Conservation (phyloP, 305 asterid species). For the Vinca major region DNA sequence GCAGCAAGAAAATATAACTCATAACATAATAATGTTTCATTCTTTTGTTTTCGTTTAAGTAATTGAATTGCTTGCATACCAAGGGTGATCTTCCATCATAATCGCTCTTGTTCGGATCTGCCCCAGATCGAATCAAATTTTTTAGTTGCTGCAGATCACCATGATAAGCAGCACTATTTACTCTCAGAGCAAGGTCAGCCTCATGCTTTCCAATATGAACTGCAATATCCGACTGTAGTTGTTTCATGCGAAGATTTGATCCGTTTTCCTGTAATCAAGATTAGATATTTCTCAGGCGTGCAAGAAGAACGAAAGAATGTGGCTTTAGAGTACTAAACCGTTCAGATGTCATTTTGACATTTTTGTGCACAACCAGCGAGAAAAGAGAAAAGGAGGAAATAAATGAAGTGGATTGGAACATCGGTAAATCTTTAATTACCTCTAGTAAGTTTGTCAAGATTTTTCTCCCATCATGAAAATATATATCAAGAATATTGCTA, state of each 20-base stretch:
- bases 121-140: constrained; percentile 68
- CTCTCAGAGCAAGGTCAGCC: constrained; percentile 81
- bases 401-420: not conserved
- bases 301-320: too few species aligned
- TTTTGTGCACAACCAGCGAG: not conserved
- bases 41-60: not conserved
- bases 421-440: constrained; percentile 30
- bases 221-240: constrained; percentile 63
- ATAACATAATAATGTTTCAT: not conserved
- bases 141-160: constrained; percentile 82
- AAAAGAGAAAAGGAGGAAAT: not conserved
- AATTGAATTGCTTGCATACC: constrained; percentile 31
- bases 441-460: constrained; percentile 68
- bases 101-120: constrained; percentile 74
- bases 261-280: constrained; percentile 46
- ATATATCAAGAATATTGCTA: constrained; percentile 64
- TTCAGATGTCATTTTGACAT: not conserved
- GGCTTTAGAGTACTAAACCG: too few species aligned
- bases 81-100: constrained; percentile 79
- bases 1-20: not conserved
- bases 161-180: constrained; percentile 66
- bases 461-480: constrained; percentile 80
- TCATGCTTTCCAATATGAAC: constrained; percentile 71
- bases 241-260: constrained; percentile 56
- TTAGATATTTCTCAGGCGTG: too few species aligned